Conservation (phyloP, 164 flowering plant species). For the Houttuynia cordata region DNA sequence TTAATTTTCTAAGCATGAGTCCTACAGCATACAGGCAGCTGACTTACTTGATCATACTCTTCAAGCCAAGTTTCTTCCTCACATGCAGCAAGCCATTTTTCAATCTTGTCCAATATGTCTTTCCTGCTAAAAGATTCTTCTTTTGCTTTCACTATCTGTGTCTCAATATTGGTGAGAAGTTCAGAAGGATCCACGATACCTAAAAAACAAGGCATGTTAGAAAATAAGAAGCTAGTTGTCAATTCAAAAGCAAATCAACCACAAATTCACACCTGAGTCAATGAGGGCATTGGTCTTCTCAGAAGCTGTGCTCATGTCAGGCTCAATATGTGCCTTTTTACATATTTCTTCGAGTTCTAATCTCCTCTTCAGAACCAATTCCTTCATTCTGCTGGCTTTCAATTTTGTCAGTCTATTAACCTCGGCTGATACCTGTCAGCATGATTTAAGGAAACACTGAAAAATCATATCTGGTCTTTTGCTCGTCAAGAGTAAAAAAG, state of each 20-base stretch:
- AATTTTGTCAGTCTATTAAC: constrained; percentile 65
- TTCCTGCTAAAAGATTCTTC: constrained; percentile 64
- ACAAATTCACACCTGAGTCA: constrained; percentile 51
- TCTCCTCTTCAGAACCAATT: constrained; percentile 74
- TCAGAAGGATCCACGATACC: constrained; percentile 88
- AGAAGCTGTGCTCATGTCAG: constrained; percentile 69
- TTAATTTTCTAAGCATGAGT: neutral
- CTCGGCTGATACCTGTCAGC: constrained; percentile 62
- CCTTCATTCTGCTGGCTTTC: constrained; percentile 92
- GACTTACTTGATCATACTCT: constrained; percentile 65
- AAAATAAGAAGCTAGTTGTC: neutral
- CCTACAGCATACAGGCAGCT: neutral
- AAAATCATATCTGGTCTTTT: neutral
- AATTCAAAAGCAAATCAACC: neutral
- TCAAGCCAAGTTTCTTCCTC: constrained; percentile 97
- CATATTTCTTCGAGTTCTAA: constrained; percentile 80
- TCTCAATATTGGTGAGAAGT: constrained; percentile 72
- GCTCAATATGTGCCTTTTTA: constrained; percentile 57
- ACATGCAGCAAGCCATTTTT: constrained; percentile 77
- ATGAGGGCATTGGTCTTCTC: constrained; percentile 82
- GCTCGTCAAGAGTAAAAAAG: neutral
- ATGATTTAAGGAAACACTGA: neutral
- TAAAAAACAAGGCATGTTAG: constrained; percentile 12
- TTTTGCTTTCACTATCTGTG: constrained; percentile 54
- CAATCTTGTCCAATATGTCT: constrained; percentile 81